These are phyloP conservation scores for Helianthus annuus DNA, from an alignment of 129 eudicot genomes.

Conservation along the genomic window HanXRQr2.0-SUNRISE NC_035438.2:14052197-14052696, in stretches of 20 bases:
- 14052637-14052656: constrained; percentile 79
- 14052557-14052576: constrained; percentile 97
- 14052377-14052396: constrained; percentile 16
- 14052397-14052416: constrained; percentile 26
- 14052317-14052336: too few relatives aligned
- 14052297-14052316: too few relatives aligned
- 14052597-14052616: constrained; percentile 86
- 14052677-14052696: constrained; percentile 73
- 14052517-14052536: constrained; percentile 40
- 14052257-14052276: too few relatives aligned
- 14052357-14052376: neutral
- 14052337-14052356: neutral
- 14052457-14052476: constrained; percentile 41
- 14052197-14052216: constrained; percentile 18
- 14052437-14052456: constrained; percentile 13
- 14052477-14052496: constrained; percentile 73
- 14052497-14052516: constrained; percentile 88
- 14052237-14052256: neutral
- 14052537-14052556: constrained; percentile 61
- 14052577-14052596: constrained; percentile 72
- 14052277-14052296: too few relatives aligned
- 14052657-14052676: constrained; percentile 81
- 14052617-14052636: constrained; percentile 85
- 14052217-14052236: neutral
- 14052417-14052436: neutral